phyloP scores from a whole-genome alignment of 2,329 filamentous ascomycete species.

The Exophiala sp. region DNA sequence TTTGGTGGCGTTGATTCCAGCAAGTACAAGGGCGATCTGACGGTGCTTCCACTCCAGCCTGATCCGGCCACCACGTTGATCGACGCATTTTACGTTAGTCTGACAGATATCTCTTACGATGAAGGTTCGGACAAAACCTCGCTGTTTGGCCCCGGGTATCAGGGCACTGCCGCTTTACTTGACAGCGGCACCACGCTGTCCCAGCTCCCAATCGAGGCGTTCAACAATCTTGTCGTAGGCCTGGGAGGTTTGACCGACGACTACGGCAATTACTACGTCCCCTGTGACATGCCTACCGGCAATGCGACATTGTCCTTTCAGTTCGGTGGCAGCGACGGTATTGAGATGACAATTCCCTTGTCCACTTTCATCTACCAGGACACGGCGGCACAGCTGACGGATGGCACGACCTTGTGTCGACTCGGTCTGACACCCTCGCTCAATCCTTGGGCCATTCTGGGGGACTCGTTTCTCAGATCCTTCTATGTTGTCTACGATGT shows the following conservation, averaged over 20 bases:
- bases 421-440: background rate
- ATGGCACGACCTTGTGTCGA: background rate
- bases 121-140: background rate
- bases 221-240: background rate
- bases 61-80: background rate
- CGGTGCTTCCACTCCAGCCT: slow-evolving; percentile 54
- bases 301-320: background rate
- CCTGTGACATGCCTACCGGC: background rate
- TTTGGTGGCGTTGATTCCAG: slow-evolving; percentile 77
- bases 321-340: background rate
- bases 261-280: background rate
- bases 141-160: background rate
- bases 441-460: background rate
- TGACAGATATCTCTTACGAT: background rate
- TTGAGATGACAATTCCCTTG: background rate
- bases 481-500: slow-evolving; percentile 6
- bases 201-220: background rate
- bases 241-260: background rate
- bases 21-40: slow-evolving; percentile 65
- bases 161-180: background rate
- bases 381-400: background rate
- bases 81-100: background rate
- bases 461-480: slow-evolving; percentile 1
- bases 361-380: background rate
- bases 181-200: background rate